Percentiles rank a stretch among this genome's conserved stretches.
Conservation (phyloP, 345 rosid species). For the Pseudoturritis turrita region DNA sequence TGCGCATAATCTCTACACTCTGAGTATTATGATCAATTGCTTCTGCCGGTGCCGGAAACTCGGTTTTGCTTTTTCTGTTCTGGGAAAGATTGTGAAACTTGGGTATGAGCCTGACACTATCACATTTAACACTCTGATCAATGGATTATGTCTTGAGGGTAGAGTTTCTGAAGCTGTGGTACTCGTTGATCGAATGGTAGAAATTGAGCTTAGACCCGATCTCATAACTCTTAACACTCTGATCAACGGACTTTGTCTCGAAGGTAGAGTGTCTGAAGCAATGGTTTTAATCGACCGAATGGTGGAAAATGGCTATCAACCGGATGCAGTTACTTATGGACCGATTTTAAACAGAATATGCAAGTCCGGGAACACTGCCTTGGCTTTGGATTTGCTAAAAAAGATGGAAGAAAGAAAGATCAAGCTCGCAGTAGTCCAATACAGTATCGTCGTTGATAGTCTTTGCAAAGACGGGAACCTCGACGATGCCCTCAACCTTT, state of each 20-base stretch:
- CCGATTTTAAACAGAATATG: background rate
- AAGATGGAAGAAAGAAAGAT: conserved; percentile 7
- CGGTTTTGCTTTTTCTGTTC: background rate
- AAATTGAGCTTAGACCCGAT: too few relatives aligned
- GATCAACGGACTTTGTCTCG: background rate
- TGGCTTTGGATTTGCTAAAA: background rate
- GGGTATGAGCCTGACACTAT: background rate
- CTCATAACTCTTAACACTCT: too few relatives aligned
- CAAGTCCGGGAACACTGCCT: background rate
- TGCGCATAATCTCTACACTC: background rate
- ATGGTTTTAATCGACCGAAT: background rate
- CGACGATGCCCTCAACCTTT: background rate
- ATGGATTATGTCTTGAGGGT: background rate
- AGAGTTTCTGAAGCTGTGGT: background rate
- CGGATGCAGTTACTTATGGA: too few relatives aligned
- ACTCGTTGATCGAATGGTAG: too few relatives aligned
- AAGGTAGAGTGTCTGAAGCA: background rate
- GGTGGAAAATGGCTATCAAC: background rate
- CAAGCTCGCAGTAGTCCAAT: background rate
- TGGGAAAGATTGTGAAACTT: background rate
- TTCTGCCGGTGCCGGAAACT: background rate
- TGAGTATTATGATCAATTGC: background rate
- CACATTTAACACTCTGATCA: background rate
- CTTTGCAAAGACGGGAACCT: background rate
- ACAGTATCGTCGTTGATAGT: conserved; percentile 2